Percentiles rank a stretch among this genome's conserved stretches.
Evolutionary conservation across 83 land plant genomes (phyloP).

Genomic region (Thuja plicata): DNA sequence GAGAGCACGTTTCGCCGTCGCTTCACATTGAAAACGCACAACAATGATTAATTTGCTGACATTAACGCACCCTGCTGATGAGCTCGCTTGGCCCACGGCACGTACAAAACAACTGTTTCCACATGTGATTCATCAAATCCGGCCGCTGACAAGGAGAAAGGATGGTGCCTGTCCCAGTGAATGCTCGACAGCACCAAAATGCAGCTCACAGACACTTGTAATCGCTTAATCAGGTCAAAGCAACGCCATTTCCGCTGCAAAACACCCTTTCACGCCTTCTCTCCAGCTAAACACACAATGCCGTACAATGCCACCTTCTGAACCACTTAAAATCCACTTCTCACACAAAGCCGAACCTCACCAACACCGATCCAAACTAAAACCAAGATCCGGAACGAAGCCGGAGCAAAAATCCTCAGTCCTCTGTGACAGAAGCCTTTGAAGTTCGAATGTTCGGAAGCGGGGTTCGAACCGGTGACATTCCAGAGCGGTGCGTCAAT

Average conservation of each 20-base stretch:
- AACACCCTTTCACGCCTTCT: neutral
- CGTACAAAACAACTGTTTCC: neutral
- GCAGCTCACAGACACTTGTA: neutral
- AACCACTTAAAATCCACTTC: neutral
- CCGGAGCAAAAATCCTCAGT: neutral
- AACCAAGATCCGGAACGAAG: neutral
- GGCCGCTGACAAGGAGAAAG: neutral
- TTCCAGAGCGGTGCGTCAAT: neutral
- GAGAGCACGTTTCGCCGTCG: neutral
- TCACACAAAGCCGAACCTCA: neutral
- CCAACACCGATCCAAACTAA: neutral
- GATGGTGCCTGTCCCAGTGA: neutral
- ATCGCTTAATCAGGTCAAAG: no score
- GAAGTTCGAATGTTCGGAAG: neutral
- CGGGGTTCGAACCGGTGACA: neutral
- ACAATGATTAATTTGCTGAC: neutral
- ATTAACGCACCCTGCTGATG: neutral
- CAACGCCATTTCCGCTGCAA: neutral
- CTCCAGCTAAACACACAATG: neutral
- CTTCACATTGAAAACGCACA: neutral
- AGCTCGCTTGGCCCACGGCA: neutral
- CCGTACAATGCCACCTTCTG: neutral
- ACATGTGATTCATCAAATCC: neutral
- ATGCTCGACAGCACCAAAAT: neutral
- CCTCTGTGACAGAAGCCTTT: neutral